Evolutionary conservation across 768 basidiomycete species (phyloP).

Genomic region (Phlebiopsis flavidoalba): DNA sequence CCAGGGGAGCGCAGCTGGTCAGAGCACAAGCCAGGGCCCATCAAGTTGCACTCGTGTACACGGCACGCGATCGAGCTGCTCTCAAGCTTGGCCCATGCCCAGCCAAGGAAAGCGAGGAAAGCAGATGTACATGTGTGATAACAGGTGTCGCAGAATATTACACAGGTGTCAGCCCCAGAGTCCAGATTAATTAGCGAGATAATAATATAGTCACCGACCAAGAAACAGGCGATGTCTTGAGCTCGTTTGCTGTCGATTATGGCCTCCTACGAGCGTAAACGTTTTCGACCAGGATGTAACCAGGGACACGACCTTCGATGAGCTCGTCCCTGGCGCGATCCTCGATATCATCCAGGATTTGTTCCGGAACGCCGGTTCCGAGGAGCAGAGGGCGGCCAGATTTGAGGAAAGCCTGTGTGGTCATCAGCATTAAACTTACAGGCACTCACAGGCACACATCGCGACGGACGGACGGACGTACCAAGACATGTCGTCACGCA

Average conservation of each 20-base stretch:
- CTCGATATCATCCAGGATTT: conserved; percentile 50
- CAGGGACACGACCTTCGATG: conserved; percentile 35
- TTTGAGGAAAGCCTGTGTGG: conserved; percentile 53
- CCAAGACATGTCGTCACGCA: conserved; percentile 61
- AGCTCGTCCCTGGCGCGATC: conserved; percentile 48
- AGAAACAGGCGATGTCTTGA: not conserved
- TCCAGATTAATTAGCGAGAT: not conserved
- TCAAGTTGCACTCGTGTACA: too few species aligned
- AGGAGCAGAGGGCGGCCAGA: conserved; percentile 67
- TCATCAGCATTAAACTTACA: not conserved
- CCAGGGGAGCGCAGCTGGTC: too few species aligned
- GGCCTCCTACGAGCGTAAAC: conserved; percentile 53
- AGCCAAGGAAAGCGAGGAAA: too few species aligned
- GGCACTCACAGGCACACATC: not conserved
- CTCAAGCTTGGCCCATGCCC: too few species aligned
- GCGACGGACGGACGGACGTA: conserved; percentile 4
- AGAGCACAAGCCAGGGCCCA: too few species aligned
- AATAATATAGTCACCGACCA: not conserved
- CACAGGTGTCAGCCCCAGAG: not conserved
- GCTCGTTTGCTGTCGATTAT: not conserved
- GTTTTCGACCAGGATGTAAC: conserved; percentile 53
- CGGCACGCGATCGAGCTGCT: too few species aligned
- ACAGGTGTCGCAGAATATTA: too few species aligned
- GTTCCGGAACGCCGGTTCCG: conserved; percentile 51
- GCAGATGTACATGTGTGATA: too few species aligned